Percentiles rank a stretch among this genome's conserved stretches.
These are phyloP conservation scores for Melanopsichium pennsylvanicum DNA, from an alignment of 1,284 basidiomycete genomes.

Conservation along the genomic window DNA sequence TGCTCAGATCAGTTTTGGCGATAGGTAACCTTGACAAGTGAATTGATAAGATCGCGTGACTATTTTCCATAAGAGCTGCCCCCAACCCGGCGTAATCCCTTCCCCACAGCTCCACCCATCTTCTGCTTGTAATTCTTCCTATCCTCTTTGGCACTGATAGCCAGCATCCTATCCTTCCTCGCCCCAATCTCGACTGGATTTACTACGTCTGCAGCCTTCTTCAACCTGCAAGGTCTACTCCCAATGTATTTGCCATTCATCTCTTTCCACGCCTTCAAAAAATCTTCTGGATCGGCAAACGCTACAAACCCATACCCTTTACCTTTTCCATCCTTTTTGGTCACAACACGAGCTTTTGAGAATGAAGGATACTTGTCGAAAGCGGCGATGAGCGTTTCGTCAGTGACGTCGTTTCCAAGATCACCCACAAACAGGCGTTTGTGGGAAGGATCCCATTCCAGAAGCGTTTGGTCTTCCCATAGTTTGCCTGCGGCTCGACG, in stretches of 20 bases:
- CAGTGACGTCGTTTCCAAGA: conserved; percentile 96
- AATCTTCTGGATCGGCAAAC: conserved; percentile 98
- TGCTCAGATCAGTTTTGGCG: too few species aligned
- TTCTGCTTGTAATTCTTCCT: conserved; percentile 47
- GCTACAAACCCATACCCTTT: conserved; percentile 93
- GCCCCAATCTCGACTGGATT: conserved; percentile 57
- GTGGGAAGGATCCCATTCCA: conserved; percentile 99
- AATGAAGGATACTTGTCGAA: conserved; percentile 90
- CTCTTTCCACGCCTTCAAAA: conserved; percentile 97
- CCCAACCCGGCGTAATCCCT: conserved; percentile 40
- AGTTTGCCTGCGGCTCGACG: conserved; percentile 92
- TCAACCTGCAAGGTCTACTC: conserved; percentile 59
- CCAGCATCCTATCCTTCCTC: conserved; percentile 62
- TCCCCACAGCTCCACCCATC: conserved; percentile 64
- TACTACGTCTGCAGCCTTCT: conserved; percentile 60
- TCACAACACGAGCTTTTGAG: conserved; percentile 92
- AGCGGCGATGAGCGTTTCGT: conserved; percentile 88
- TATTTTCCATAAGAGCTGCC: conserved; percentile 40
- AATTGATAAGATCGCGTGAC: too few species aligned
- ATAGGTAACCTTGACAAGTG: too few species aligned
- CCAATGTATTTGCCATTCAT: conserved; percentile 82
- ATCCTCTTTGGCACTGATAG: conserved; percentile 54
- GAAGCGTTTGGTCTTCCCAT: conserved; percentile 95
- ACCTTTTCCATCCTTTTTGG: conserved; percentile 81
- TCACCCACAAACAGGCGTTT: conserved; percentile 98